Evolutionary conservation across 2,329 filamentous ascomycete species (phyloP), one percentile per base, ranked within the genome.

Genomic region (Macrophomina pseudophaseolina): DNA sequence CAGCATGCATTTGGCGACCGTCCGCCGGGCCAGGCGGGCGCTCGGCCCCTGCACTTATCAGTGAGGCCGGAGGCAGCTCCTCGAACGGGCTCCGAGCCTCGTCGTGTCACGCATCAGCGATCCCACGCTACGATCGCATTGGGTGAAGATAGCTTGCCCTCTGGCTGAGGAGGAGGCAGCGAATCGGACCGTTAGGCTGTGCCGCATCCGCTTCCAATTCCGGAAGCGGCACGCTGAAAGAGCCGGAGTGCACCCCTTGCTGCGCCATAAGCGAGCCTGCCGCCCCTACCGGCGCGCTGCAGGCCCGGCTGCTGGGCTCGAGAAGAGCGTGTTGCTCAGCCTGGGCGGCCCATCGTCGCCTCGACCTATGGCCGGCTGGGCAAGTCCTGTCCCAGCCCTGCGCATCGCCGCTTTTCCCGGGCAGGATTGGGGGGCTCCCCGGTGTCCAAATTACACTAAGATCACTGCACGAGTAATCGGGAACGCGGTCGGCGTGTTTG

Each of bases 111-210:
- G 42, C 56, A 38, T 1, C 48, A 28, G 11, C 11, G 14, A 60
- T 46, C 30, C 18, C 42, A 40, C 56, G 56, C 56, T 60, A 60
- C 23, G 56, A n/a, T 38, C 53, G 9, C 12, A n/a, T 56, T 40
- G 35, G 56, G 56, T 8, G 51, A 44, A 59, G 40, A 38, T n/a
- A 59, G 54, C 54, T 46, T 59, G 54, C 23, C 44, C 28, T 32
- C 32, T 46, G 38, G 54, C 38, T 48, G 48, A 33, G 56, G 30
- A 44, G 30, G 40, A 48, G 40, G 40, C 6, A 28, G 11, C 23
- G 30, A 60, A 33, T 60, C 56, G 56, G 56, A 60, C 56, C 56
- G 56, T 60, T 33, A 33, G 16, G 30, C 56, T 60, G 52, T 8
- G 33, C 52, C 52, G 52, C 52, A 40, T 40, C 32, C 52, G 52